Base-by-base conservation (phyloP, 441 rosid genomes). In the Populus hybrid region DNA sequence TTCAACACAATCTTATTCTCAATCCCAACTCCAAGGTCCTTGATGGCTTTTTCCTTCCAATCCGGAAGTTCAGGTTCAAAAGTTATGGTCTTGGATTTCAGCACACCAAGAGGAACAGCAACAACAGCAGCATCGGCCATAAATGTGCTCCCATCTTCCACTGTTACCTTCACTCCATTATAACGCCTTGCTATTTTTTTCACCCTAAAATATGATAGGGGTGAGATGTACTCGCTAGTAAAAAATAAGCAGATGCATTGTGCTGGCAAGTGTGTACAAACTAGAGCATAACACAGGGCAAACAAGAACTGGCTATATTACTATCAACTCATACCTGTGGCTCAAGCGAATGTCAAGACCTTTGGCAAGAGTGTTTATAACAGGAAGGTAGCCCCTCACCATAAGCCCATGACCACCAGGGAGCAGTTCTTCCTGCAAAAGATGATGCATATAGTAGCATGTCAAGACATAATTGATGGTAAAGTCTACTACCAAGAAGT, bases 361-460 rank as follows among this genome's bases (percentile, higher is more conserved):
- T 86, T 92, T 91, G 40, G 98, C 94, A 69, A 94, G 98, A 66
- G 99, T 91, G 89, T 94, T 92, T 74, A 96, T 88, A 35, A 96
- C 96, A 69, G 98, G 98, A 65, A 90, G 89, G 83, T 96, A 96
- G 67, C 98, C 98, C 87, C 98, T 85, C 23, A 94, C 98, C 98
- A 96, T 96, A 72, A 96, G 92, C 70, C 98, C 99, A 66, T 96
- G 99, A 69, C 99, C 99, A 77, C 99, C 98, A 61, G 99, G 98
- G 69, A 96, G 87, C 73, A 94, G 79, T 73, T 82, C 98, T 82
- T 96, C 99, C 98, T 95, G 86, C 23, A 67, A 69, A 79, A 59
- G 50, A 61, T 69, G 73, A 50, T 61, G 71, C 28, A 24, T 3
- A 64, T 11, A 28, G 5, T 8, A 70, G 71, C 7, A 10, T 21